Conservation (phyloP, 2,329 filamentous ascomycete genomes). For the Monosporascus cannonballus region DNA sequence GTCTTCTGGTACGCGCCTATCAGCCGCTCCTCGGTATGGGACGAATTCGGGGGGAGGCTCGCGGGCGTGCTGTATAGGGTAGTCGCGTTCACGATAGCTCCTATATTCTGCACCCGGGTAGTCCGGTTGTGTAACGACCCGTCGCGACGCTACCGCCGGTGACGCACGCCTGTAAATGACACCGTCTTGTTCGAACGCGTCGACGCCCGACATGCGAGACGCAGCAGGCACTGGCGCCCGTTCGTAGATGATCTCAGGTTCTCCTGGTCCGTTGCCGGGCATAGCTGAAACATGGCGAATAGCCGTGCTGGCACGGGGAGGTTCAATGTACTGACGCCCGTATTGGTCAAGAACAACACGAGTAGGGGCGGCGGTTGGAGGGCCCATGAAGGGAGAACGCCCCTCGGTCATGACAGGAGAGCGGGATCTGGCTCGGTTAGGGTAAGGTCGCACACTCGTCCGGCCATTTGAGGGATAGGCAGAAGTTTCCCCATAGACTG, state of each 20-base stretch:
- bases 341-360: conserved; percentile 77
- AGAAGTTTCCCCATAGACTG: conserved; percentile 34
- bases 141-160: conserved; percentile 44
- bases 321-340: conserved; percentile 70
- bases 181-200: conserved; percentile 43
- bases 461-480: conserved; percentile 41
- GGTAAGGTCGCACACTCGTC: conserved; percentile 42
- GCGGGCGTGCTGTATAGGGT: conserved; percentile 43
- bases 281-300: conserved; percentile 43
- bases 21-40: conserved; percentile 37
- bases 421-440: conserved; percentile 41
- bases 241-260: conserved; percentile 60
- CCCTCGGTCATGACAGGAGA: conserved; percentile 40
- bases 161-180: conserved; percentile 45
- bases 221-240: conserved; percentile 47
- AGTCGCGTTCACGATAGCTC: conserved; percentile 52
- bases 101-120: conserved; percentile 46
- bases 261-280: conserved; percentile 35
- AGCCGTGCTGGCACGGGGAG: conserved; percentile 34
- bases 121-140: conserved; percentile 59
- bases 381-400: conserved; percentile 43
- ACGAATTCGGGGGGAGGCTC: conserved; percentile 40
- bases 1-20: conserved; percentile 38
- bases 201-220: conserved; percentile 41
- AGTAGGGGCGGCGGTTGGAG: conserved; percentile 47